Base-by-base conservation (phyloP, 2,329 filamentous ascomycete species). In the Mycosphaerella sp. region DNA sequence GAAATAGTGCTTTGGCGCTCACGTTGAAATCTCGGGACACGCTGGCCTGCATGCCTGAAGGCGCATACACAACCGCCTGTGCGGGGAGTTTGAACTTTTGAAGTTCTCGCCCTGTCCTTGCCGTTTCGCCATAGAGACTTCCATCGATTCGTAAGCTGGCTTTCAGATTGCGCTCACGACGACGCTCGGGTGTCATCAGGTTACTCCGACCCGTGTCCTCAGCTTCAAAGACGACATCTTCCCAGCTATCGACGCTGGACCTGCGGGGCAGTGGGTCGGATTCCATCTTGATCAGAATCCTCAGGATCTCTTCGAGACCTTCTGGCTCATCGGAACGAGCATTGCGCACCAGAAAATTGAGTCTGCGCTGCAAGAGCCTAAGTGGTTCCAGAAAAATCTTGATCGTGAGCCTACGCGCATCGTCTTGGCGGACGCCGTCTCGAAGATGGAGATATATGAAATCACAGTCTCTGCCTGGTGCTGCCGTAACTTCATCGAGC, bases 381-480 rank as follows among this genome's bases (percentile, higher is more conserved):
- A 96, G 75, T 18, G 93, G 86, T 61, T 97, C 91, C 18, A 98
- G 75, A 73, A 96, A 98, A 0, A 88, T 87, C 72, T 95, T 97
- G 65, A 98, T 81, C 0, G 87, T 91, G 53, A 97, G 80, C 46
- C 88, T 79, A 3, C 84, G 83, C 42, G 84, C 84, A 10, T 79
- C 82, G 39, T 77, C 76, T 54, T 78, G 80, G 52, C 81, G 79
- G 49, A 79, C 79, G 39, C 74, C 74, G 17, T 65, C 63, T 62
- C 85, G 83, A 47, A 85, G 77, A 64, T 96, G 90, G 35, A 98
- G 71, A 66, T 89, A 95, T 27, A 97, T 79, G 67, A 90, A 95
- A 70, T 98, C 93, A 65, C 89, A 95, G 62, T 96, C 89, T 65
- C 85, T 85, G 16, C 93, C 93, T 10, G 89, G 85, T 1, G 89